phyloP scores from a whole-genome alignment of 129 eudicot species.

The sunflower (Helianthus annuus) region DNA sequence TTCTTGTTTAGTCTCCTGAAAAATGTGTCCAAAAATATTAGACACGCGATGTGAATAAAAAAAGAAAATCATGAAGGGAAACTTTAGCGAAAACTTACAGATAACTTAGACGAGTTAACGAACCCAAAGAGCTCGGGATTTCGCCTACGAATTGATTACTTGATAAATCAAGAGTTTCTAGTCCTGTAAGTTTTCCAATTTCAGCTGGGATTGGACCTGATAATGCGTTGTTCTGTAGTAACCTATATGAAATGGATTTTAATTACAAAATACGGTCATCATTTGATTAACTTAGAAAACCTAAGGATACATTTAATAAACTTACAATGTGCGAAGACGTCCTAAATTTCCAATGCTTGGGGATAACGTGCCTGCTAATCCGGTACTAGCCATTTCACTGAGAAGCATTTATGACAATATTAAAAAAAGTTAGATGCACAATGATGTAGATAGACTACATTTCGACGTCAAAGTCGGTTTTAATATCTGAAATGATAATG shows the following conservation, averaged over 20 bases:
- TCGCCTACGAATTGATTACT: slow-evolving; percentile 80
- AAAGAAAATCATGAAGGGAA: background rate
- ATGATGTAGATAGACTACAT: slow-evolving; percentile 1
- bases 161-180: slow-evolving; percentile 84
- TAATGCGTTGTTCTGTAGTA: slow-evolving; percentile 78
- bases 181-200: slow-evolving; percentile 73
- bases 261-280: background rate
- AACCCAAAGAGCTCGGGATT: slow-evolving; percentile 86
- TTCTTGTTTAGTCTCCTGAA: slow-evolving; percentile 88
- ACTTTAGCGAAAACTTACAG: slow-evolving; percentile 55
- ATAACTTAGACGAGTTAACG: slow-evolving; percentile 65
- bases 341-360: slow-evolving; percentile 85
- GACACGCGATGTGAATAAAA: background rate
- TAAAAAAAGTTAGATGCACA: slow-evolving; percentile 23
- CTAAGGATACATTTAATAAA: background rate
- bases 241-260: slow-evolving; percentile 42
- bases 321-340: slow-evolving; percentile 86
- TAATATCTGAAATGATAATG: slow-evolving; percentile 1
- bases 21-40: slow-evolving; percentile 24
- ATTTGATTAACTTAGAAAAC: background rate
- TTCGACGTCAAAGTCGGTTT: slow-evolving; percentile 1
- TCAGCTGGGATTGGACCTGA: slow-evolving; percentile 77
- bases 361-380: slow-evolving; percentile 81
- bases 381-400: slow-evolving; percentile 94
- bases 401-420: slow-evolving; percentile 13